Base-by-base conservation (phyloP, 371 early-diverging fungal genomes). In the Zopfochytrium polystomum region DNA sequence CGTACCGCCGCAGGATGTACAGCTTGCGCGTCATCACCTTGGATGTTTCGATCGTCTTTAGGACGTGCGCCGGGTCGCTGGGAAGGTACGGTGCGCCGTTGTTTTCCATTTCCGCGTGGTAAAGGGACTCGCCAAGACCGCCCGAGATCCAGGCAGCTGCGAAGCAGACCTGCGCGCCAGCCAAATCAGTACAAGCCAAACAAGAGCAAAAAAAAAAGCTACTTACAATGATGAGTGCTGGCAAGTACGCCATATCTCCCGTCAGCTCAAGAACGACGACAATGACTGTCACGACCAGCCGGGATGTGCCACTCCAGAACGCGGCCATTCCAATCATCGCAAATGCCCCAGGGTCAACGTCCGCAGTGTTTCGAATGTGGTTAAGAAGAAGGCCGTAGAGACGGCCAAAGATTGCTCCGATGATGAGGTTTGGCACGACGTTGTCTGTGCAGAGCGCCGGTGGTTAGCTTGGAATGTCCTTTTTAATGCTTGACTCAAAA, bases 351-450 rank as follows among this genome's bases (percentile, higher is more conserved):
- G 71, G 71, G 50, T 71, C 71, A 32, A 66, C 62, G 29, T 30
- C 20, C 1, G 52, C 60, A 22, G 51, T 22, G 26, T 7, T 38
- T 38, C 38, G 38, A 11, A 74, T 53, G n/a, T 13, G 23, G 62
- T 74, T 71, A 32, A 68, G 25, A 35, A 56, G 15, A 3, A 68
- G 15, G 0, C 69, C 75, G 9, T 66, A 27, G 27, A 68, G 29
- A 4, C 75, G 59, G 0, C 75, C 75, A 1, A 58, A 57, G 1
- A 45, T 49, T 5, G 75, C 71, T 9, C 75, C 75, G 20, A 71
- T 66, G 31, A 74, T 69, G 42, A 74, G 46, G 52, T 74, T 74
- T 11, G 75, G 75, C 33, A 74, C 57, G 46, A 74, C 70, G 38
- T 65, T 26, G 54, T 66, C 65, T 50, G 44, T 34, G 11, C 11